Evolutionary conservation across 768 basidiomycete genomes (phyloP).

Genomic region (Guyanaporus albipodus): DNA sequence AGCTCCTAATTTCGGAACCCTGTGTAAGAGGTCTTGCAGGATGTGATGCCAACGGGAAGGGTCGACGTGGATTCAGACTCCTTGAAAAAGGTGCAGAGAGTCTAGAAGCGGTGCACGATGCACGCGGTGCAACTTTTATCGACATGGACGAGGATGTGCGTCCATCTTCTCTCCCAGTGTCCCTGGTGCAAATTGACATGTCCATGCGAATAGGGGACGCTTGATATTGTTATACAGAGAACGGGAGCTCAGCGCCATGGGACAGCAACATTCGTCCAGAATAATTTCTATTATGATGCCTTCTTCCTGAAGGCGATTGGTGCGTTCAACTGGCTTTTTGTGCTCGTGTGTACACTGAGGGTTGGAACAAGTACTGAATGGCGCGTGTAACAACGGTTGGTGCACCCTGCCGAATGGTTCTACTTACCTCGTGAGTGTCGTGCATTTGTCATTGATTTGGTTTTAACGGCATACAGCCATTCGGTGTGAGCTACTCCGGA

Average conservation of each 20-base stretch:
- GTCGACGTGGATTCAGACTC: slow-evolving; percentile 62
- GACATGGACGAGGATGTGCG: slow-evolving; percentile 96
- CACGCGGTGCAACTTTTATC: slow-evolving; percentile 70
- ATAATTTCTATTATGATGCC: slow-evolving; percentile 97
- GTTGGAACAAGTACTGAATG: slow-evolving; percentile 69
- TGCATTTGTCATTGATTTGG: neutral
- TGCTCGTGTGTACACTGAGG: slow-evolving; percentile 1
- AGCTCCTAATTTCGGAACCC: slow-evolving; percentile 59
- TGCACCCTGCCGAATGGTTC: slow-evolving; percentile 64
- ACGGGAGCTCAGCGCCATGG: slow-evolving; percentile 63
- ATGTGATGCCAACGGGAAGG: slow-evolving; percentile 47
- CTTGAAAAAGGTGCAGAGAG: slow-evolving; percentile 55
- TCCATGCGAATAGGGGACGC: slow-evolving; percentile 56
- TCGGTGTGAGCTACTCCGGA: slow-evolving; percentile 91
- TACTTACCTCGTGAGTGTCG: slow-evolving; percentile 66
- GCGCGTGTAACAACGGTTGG: slow-evolving; percentile 82
- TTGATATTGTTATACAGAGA: slow-evolving; percentile 91
- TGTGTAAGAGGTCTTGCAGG: slow-evolving; percentile 56
- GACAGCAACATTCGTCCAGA: slow-evolving; percentile 79
- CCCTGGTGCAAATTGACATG: neutral
- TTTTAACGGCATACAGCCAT: slow-evolving; percentile 53
- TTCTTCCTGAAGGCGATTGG: slow-evolving; percentile 98
- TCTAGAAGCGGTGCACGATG: slow-evolving; percentile 70
- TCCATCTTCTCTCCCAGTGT: slow-evolving; percentile 4
- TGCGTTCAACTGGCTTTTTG: slow-evolving; percentile 34